Conservation (phyloP, 2,329 filamentous ascomycete species). For the Fusarium acutatum region DNA sequence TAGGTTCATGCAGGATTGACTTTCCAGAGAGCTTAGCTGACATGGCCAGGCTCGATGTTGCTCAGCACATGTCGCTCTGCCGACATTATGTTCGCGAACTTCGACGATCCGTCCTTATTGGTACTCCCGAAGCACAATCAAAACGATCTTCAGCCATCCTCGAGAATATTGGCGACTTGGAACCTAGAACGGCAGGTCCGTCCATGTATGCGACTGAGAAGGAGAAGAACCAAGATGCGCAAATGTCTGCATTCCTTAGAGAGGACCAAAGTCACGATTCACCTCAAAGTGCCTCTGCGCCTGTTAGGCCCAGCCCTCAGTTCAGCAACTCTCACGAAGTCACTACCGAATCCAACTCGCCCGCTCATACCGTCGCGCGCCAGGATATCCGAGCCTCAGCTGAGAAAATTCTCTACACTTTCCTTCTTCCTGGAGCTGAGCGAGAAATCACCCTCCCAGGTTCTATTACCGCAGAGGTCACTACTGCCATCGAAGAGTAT, state of each 20-base stretch:
- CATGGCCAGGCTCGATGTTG: constrained; percentile 88
- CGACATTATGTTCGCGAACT: constrained; percentile 97
- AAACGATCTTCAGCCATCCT: constrained; percentile 86
- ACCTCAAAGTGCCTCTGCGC: constrained; percentile 58
- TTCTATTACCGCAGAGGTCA: constrained; percentile 86
- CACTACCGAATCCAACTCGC: constrained; percentile 81
- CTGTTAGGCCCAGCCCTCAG: constrained; percentile 60
- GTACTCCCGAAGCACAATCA: constrained; percentile 90
- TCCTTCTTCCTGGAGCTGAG: constrained; percentile 92
- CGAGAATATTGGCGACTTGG: constrained; percentile 75
- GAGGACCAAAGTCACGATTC: constrained; percentile 68
- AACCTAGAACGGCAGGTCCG: constrained; percentile 65
- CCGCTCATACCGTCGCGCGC: constrained; percentile 83
- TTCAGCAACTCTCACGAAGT: constrained; percentile 69
- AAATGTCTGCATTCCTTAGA: constrained; percentile 89
- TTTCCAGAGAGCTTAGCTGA: constrained; percentile 14
- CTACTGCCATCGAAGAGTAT: constrained; percentile 86
- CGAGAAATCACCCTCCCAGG: constrained; percentile 94
- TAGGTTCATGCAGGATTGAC: constrained; percentile 54
- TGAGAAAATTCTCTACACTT: constrained; percentile 99
- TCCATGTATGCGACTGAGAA: constrained; percentile 73
- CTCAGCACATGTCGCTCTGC: constrained; percentile 97
- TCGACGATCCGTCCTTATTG: constrained; percentile 89
- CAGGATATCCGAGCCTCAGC: constrained; percentile 92
- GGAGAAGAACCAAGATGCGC: constrained; percentile 83